Percentiles rank a stretch among this genome's conserved stretches.
These are phyloP conservation scores for Colletotrichum viniferum DNA, from an alignment of 2,329 filamentous ascomycete genomes.

Conservation along the genomic window DNA sequence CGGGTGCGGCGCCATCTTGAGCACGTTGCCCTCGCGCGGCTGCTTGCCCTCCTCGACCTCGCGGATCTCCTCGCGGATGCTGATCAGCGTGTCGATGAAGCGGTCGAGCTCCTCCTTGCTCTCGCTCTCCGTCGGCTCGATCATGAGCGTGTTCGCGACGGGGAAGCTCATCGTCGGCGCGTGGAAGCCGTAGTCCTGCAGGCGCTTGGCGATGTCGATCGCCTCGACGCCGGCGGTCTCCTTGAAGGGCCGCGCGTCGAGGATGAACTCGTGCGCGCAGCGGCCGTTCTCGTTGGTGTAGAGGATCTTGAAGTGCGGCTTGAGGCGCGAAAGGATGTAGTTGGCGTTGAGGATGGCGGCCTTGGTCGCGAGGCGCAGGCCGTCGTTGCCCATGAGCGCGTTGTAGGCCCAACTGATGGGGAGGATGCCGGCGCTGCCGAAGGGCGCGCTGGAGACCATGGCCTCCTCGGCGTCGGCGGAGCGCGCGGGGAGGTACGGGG, in stretches of 20 bases:
- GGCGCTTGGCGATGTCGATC: slow-evolving; percentile 93
- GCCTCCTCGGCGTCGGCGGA: slow-evolving; percentile 39
- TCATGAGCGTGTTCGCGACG: slow-evolving; percentile 94
- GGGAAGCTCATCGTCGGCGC: slow-evolving; percentile 98
- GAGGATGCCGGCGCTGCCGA: slow-evolving; percentile 88
- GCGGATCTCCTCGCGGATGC: slow-evolving; percentile 83
- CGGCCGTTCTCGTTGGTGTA: slow-evolving; percentile 89
- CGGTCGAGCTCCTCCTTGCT: slow-evolving; percentile 91
- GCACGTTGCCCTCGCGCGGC: slow-evolving; percentile 77
- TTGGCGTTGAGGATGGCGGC: slow-evolving; percentile 95
- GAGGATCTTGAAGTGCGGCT: slow-evolving; percentile 86
- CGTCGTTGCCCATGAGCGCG: slow-evolving; percentile 85
- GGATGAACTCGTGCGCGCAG: slow-evolving; percentile 97
- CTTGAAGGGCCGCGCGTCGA: slow-evolving; percentile 86
- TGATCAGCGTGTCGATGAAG: slow-evolving; percentile 88
- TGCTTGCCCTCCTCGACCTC: slow-evolving; percentile 80
- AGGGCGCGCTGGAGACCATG: slow-evolving; percentile 81
- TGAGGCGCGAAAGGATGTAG: slow-evolving; percentile 89
- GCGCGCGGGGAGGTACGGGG: slow-evolving; percentile 72
- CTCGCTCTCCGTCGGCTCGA: slow-evolving; percentile 95
- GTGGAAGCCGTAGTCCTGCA: slow-evolving; percentile 98
- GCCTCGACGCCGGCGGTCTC: slow-evolving; percentile 84
- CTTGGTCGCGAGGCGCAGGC: slow-evolving; percentile 87
- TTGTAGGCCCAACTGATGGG: slow-evolving; percentile 97
- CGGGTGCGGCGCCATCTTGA: slow-evolving; percentile 89